Base-by-base conservation (phyloP, 345 rosid species). In the Eutrema yunnanense region DNA sequence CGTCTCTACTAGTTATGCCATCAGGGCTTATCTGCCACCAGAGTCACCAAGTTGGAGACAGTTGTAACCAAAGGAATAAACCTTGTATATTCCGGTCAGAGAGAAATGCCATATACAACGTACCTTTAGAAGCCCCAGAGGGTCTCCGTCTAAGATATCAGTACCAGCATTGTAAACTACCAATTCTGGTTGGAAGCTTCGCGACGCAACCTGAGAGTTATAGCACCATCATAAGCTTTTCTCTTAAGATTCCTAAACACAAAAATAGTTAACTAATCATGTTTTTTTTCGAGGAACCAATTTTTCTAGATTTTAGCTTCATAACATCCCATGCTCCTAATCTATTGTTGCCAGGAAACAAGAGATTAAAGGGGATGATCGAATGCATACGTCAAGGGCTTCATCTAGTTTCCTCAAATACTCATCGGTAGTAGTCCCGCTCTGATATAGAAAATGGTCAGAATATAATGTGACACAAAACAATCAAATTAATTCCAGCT, bases 131-230 rank as follows among this genome's bases (percentile, higher is more conserved):
- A 72, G 71, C 46, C 98, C 97, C 52, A 94, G 79, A 73, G 98
- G 98, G 82, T 94, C 98, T 62, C 97, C 98, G 62, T 94, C 95
- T 37, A 94, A 84, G 78, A 94, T 88, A 80, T 94, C 98, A 1
- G 98, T 94, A 29, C 98, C 98, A 51, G 98, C 98, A 83, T 94
- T 94, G 84, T 88, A 94, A 44, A 94, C 34, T 69, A 94, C 73
- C 79, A 94, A 73, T 78, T 91, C 95, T 46, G 97, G 96, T 69
- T 83, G 81, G 84, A 86, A 94, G 60, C 13, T 77, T n/a, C 9
- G 69, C 5, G 80, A 81, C 63, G 96, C 95, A 81, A 87, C 90
- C 98, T 94, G 79, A 74, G 43, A 82, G 52, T 53, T 43, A 42
- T 9, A 62, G 41, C 34, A 71, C 56, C 52, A 48, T 57, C 63